phyloP scores from a whole-genome alignment of 768 basidiomycete genomes.

The Cystobasidium ongulense region DNA sequence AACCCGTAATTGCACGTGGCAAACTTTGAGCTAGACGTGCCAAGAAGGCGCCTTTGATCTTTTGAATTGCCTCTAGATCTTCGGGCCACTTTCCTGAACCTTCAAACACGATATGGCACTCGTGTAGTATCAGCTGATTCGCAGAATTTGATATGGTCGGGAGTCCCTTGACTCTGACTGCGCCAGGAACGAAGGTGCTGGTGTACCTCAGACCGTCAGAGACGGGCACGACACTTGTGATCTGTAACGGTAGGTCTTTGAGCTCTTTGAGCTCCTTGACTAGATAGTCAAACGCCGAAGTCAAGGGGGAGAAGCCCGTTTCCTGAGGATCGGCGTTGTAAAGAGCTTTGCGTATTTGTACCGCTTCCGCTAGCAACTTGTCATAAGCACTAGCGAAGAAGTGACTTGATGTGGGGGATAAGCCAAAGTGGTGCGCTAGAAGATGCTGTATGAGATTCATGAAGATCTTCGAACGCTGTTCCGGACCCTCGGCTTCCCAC shows the following conservation, averaged over 20 bases:
- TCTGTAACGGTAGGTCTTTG: slow-evolving; percentile 63
- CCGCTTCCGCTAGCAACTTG: slow-evolving; percentile 42
- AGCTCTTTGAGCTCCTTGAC: slow-evolving; percentile 67
- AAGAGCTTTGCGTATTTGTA: slow-evolving; percentile 44
- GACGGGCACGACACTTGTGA: slow-evolving; percentile 66
- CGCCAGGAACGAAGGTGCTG: slow-evolving; percentile 64
- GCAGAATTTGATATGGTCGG: slow-evolving; percentile 48
- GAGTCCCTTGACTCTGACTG: slow-evolving; percentile 44
- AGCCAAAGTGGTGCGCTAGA: slow-evolving; percentile 65
- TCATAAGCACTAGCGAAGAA: slow-evolving; percentile 47
- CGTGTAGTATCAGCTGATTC: slow-evolving; percentile 61
- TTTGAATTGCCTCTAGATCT: slow-evolving; percentile 81
- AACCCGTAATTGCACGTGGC: slow-evolving; percentile 52
- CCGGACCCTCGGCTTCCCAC: slow-evolving; percentile 70
- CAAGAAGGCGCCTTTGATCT: slow-evolving; percentile 85
- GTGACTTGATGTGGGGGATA: slow-evolving; percentile 48
- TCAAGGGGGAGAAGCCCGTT: slow-evolving; percentile 50
- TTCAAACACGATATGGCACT: slow-evolving; percentile 78
- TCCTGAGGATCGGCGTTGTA: slow-evolving; percentile 45
- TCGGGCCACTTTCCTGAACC: slow-evolving; percentile 91
- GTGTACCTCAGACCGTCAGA: slow-evolving; percentile 74
- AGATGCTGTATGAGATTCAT: slow-evolving; percentile 65
- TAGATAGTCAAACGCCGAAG: slow-evolving; percentile 69
- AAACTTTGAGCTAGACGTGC: slow-evolving; percentile 66
- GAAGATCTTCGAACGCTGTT: slow-evolving; percentile 62